These are phyloP conservation scores for Zoysia matrella DNA, from an alignment of 202 grass and related monocot species.

Conservation along the genomic window DNA sequence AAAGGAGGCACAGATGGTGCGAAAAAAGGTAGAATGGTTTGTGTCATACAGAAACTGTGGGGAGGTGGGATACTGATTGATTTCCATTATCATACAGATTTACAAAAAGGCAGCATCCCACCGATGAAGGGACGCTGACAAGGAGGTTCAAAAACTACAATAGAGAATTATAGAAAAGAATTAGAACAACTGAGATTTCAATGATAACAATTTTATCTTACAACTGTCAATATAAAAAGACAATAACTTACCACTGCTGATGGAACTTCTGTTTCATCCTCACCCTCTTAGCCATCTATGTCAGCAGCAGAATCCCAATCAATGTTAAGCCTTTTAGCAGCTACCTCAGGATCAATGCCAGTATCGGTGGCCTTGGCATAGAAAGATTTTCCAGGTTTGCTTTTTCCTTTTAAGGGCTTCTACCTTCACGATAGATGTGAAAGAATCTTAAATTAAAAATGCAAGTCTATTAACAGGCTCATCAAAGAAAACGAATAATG, in stretches of 20 bases:
- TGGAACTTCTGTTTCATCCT: conserved; percentile 78
- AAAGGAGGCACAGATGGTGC: not conserved
- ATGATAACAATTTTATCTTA: conserved; percentile 55
- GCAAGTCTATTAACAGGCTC: not conserved
- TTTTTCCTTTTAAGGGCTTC: conserved; percentile 67
- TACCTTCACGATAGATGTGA: conserved; percentile 50
- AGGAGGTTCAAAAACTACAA: conserved; percentile 49
- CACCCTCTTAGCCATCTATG: conserved; percentile 67
- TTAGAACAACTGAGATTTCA: conserved; percentile 79
- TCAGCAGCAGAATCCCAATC: conserved; percentile 90
- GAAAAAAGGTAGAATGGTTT: too few relatives aligned
- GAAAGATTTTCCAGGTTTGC: conserved; percentile 72
- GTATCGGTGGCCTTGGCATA: conserved; percentile 93
- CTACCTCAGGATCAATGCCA: conserved; percentile 77
- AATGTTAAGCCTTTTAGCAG: conserved; percentile 89
- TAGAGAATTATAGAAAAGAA: conserved; percentile 98
- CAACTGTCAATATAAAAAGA: conserved; percentile 37
- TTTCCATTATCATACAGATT: conserved; percentile 1
- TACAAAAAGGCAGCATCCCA: conserved; percentile 34
- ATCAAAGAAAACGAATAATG: not conserved
- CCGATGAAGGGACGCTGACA: conserved; percentile 12
- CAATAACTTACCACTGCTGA: conserved; percentile 71
- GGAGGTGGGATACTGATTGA: conserved; percentile 11
- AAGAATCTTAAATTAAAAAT: conserved; percentile 15
- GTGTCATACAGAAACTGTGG: too few relatives aligned